phyloP scores from a whole-genome alignment of 2,329 filamentous ascomycete genomes.

The Ophiostoma tasmaniense region DNA sequence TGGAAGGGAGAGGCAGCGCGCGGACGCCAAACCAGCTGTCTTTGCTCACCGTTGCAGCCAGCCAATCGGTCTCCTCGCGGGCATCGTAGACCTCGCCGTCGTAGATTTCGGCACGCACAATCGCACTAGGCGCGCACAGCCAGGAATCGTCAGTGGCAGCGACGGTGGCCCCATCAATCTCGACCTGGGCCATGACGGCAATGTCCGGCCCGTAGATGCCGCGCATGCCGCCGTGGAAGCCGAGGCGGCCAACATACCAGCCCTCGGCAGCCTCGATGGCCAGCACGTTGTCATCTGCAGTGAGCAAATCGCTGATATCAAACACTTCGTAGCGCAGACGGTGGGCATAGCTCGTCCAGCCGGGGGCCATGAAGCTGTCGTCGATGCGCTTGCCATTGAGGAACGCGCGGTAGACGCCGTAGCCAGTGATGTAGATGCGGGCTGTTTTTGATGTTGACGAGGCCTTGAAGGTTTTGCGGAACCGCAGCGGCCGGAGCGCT shows the following conservation, averaged over 20 bases:
- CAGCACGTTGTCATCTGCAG: constrained; percentile 24
- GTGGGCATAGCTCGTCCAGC: constrained; percentile 35
- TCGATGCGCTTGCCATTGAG: constrained; percentile 33
- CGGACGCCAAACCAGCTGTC: constrained; percentile 3
- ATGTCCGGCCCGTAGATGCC: constrained; percentile 34
- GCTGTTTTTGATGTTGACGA: constrained; percentile 17
- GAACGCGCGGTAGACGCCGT: constrained; percentile 29
- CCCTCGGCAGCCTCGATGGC: constrained; percentile 36
- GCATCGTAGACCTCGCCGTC: constrained; percentile 45
- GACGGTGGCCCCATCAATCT: constrained; percentile 21
- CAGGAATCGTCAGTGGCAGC: constrained; percentile 12
- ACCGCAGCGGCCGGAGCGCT: constrained; percentile 21
- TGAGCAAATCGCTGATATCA: constrained; percentile 31
- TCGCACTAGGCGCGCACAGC: constrained; percentile 23
- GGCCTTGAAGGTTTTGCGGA: constrained; percentile 20
- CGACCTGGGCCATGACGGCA: constrained; percentile 33
- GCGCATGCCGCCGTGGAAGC: constrained; percentile 21
- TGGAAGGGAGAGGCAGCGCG: constrained; percentile 25
- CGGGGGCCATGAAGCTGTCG: constrained; percentile 32
- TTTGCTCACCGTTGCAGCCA: background rate
- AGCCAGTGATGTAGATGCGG: constrained; percentile 29
- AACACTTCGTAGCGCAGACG: constrained; percentile 36
- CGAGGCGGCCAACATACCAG: constrained; percentile 34
- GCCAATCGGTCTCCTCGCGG: constrained; percentile 21
- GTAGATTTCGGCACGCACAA: constrained; percentile 38